A percentile compares a stretch with the other conserved stretches of the same genome.
Evolutionary conservation across 495 filamentous ascomycete species (phyloP).

Genomic region (Immersiella caudata): DNA sequence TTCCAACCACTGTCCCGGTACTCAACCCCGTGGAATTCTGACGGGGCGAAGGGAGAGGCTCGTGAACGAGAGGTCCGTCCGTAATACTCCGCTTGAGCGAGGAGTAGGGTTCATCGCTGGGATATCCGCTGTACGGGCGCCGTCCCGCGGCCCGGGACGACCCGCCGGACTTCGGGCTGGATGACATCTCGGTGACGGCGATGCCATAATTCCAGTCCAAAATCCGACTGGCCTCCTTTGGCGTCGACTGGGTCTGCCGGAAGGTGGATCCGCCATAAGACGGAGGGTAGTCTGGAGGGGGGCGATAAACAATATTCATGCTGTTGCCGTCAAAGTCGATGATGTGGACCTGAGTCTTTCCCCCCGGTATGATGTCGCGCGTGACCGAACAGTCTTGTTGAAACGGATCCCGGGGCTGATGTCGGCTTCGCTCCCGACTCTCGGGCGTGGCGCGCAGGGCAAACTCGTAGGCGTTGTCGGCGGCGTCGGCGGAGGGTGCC

Average conservation of each 20-base stretch:
- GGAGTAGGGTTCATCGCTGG: slow-evolving; percentile 34
- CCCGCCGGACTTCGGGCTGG: slow-evolving; percentile 23
- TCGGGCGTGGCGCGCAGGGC: slow-evolving; percentile 47
- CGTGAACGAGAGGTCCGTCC: slow-evolving; percentile 37
- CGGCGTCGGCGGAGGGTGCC: slow-evolving; percentile 43
- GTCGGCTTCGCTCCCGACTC: slow-evolving; percentile 20
- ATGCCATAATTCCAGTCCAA: slow-evolving; percentile 55
- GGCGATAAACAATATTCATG: slow-evolving; percentile 51
- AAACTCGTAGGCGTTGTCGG: slow-evolving; percentile 48
- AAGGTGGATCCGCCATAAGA: slow-evolving; percentile 40
- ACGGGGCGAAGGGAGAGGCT: slow-evolving; percentile 35
- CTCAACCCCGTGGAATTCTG: slow-evolving; percentile 44
- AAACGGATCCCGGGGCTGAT: slow-evolving; percentile 26
- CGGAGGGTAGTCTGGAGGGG: slow-evolving; percentile 33
- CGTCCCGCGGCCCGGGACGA: slow-evolving; percentile 32
- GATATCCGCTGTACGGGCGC: slow-evolving; percentile 23
- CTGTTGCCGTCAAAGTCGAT: slow-evolving; percentile 57
- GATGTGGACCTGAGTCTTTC: slow-evolving; percentile 41
- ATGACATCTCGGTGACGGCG: slow-evolving; percentile 28
- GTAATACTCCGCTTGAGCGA: slow-evolving; percentile 40
- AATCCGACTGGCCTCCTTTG: slow-evolving; percentile 50
- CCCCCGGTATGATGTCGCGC: slow-evolving; percentile 24
- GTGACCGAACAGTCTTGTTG: slow-evolving; percentile 25
- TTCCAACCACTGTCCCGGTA: slow-evolving; percentile 52
- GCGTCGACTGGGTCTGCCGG: slow-evolving; percentile 39